Conservation (phyloP, 495 filamentous ascomycete species). For the Xylaria intraflava region DNA sequence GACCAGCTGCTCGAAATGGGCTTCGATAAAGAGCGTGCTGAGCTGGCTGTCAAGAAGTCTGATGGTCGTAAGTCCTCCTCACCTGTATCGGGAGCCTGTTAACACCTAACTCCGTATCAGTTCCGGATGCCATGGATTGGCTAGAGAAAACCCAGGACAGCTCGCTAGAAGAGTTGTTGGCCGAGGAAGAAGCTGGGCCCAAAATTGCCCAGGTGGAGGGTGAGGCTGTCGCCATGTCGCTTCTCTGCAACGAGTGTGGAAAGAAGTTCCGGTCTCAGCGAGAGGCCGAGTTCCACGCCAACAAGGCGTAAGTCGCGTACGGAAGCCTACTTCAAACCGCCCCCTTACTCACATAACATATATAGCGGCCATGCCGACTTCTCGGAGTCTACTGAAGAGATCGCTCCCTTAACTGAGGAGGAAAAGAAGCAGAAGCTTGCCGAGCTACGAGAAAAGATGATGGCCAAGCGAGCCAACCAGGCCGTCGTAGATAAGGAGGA, state of each 20-base stretch:
- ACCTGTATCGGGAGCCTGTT: not conserved
- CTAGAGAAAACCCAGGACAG: slow-evolving; percentile 69
- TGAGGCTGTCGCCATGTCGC: slow-evolving; percentile 49
- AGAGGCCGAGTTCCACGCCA: slow-evolving; percentile 84
- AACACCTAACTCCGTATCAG: slow-evolving; percentile 39
- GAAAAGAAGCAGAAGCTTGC: slow-evolving; percentile 75
- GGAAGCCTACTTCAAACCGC: not conserved
- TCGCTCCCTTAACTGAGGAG: slow-evolving; percentile 84
- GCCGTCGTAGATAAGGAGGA: slow-evolving; percentile 72
- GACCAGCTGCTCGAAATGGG: slow-evolving; percentile 89
- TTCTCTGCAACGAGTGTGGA: slow-evolving; percentile 82
- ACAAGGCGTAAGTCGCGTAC: slow-evolving; percentile 57
- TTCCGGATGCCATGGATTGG: slow-evolving; percentile 89
- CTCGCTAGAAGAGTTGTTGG: slow-evolving; percentile 28
- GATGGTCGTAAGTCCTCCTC: slow-evolving; percentile 58
- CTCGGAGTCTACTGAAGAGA: slow-evolving; percentile 83
- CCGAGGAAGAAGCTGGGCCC: slow-evolving; percentile 49
- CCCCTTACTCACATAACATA: slow-evolving; percentile 3
- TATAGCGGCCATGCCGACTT: slow-evolving; percentile 79
- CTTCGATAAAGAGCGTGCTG: slow-evolving; percentile 73
- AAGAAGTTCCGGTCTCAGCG: slow-evolving; percentile 79
- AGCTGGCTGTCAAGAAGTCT: slow-evolving; percentile 73
- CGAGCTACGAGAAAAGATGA: slow-evolving; percentile 65
- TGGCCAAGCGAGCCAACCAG: slow-evolving; percentile 65
- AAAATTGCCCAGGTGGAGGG: slow-evolving; percentile 50